Base-by-base conservation (phyloP, 805 yeast species). In the Spathaspora boniae region DNA sequence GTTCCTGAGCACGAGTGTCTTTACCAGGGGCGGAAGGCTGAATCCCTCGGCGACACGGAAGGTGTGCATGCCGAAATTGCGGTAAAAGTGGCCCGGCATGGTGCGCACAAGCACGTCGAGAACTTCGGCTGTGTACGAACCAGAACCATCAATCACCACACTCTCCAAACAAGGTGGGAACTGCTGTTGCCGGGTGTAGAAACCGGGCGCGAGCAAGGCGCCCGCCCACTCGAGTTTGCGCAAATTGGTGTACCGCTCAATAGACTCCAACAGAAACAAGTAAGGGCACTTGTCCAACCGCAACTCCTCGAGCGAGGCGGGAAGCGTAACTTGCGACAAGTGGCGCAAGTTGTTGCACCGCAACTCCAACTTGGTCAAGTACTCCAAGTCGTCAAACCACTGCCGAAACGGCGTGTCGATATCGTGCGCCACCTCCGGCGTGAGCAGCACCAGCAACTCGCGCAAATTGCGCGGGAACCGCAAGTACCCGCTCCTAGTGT, bases 11-110 rank as follows among this genome's bases (percentile, higher is more conserved):
- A 32, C 9, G 5, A 33, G 16, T 7, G 16, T n/a, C 17, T 33
- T 27, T 14, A 33, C 14, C 5, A 26, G 9, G n/a, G 19, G 5
- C 5, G 36, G 36, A 16, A 33, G 23, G 22, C 11, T 26, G 15
- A 33, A 33, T 14, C 21, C 34, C 6, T 26, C 22, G 2, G 32
- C 36, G 28, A 33, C 22, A 27, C 32, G 20, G 21, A 33, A 33
- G 2, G 32, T 26, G 17, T 26, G 14, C 24, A 27, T 26, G 9
- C 36, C 36, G 21, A 14, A 33, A 12, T 6, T 9, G 6, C 12
- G 6, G 23, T 26, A 26, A 24, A 33, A 33, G 21, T 33, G 21
- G 12, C 16, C 12, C n/a, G 36, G 36, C 34, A 33, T 26, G n/a
- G 16, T 14, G 21, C 32, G 16, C 4, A 24, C 31, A 4, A 33